Evolutionary conservation across 495 filamentous ascomycete species (phyloP).

Genomic region (Penicillium soppii): DNA sequence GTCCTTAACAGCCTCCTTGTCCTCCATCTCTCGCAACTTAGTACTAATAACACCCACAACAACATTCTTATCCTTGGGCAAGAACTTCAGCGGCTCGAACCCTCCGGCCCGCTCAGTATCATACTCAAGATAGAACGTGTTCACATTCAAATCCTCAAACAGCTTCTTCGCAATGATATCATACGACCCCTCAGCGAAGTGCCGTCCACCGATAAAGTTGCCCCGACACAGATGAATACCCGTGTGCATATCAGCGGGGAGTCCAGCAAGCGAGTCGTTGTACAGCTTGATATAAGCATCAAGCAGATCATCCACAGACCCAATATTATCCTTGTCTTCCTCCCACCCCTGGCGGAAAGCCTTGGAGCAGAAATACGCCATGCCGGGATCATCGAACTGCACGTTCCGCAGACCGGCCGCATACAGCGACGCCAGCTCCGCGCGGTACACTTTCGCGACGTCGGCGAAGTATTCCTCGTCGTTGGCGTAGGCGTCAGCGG

Average conservation of each 20-base stretch:
- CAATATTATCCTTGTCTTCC: slow-evolving; percentile 54
- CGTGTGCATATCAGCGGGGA: slow-evolving; percentile 60
- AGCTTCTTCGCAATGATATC: slow-evolving; percentile 65
- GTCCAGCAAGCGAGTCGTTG: slow-evolving; percentile 57
- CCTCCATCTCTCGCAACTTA: slow-evolving; percentile 61
- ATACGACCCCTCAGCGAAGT: slow-evolving; percentile 67
- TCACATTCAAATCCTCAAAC: slow-evolving; percentile 62
- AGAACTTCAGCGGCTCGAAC: slow-evolving; percentile 61
- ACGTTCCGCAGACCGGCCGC: slow-evolving; percentile 61
- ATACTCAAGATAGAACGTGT: slow-evolving; percentile 69
- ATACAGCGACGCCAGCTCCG: slow-evolving; percentile 60
- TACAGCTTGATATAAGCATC: slow-evolving; percentile 62
- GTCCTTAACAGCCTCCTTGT: slow-evolving; percentile 58
- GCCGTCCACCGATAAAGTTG: slow-evolving; percentile 46
- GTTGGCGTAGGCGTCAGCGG: slow-evolving; percentile 53
- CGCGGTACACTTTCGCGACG: slow-evolving; percentile 59
- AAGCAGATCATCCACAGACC: slow-evolving; percentile 49
- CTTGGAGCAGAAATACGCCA: slow-evolving; percentile 65
- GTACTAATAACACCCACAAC: slow-evolving; percentile 66
- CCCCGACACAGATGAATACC: slow-evolving; percentile 67
- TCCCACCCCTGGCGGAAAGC: slow-evolving; percentile 62
- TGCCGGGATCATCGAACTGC: slow-evolving; percentile 65
- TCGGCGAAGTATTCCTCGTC: slow-evolving; percentile 62
- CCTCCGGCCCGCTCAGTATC: slow-evolving; percentile 65
- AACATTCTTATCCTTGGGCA: slow-evolving; percentile 64